Conservation (phyloP, 148 eudicot species). For the Vaccinium macrocarpon region DNA sequence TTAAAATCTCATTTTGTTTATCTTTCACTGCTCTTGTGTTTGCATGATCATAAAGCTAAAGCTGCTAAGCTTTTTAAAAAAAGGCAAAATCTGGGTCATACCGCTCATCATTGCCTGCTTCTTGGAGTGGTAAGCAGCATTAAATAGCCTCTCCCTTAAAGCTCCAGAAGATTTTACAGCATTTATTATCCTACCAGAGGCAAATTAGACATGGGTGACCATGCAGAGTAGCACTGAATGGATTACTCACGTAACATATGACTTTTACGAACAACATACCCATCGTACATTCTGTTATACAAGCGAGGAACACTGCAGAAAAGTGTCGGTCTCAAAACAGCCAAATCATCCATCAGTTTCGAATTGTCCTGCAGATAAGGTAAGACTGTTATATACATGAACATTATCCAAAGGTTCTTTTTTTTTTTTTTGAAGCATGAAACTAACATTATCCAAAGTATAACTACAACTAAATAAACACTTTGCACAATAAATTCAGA, state of each 20-base stretch:
- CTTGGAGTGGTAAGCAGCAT: conserved; percentile 91
- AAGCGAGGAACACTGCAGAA: conserved; percentile 96
- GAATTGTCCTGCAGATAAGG: conserved; percentile 69
- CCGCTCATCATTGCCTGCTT: conserved; percentile 88
- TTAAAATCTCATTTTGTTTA: neutral
- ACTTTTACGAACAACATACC: conserved; percentile 39
- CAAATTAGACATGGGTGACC: conserved; percentile 9
- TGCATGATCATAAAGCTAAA: neutral
- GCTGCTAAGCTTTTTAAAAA: neutral
- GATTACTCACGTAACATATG: neutral
- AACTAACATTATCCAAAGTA: neutral
- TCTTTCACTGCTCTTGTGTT: neutral
- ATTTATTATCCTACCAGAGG: conserved; percentile 55
- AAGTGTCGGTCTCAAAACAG: conserved; percentile 77
- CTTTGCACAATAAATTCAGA: neutral
- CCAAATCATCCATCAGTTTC: conserved; percentile 93
- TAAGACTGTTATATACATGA: neutral
- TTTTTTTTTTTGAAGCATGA: no score
- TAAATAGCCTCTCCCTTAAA: conserved; percentile 72
- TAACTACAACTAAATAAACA: conserved; percentile 2
- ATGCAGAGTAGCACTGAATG: neutral
- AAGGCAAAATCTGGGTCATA: conserved; percentile 22
- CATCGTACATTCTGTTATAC: conserved; percentile 94
- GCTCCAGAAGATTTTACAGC: conserved; percentile 92
- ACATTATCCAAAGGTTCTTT: neutral